Evolutionary conservation across 768 basidiomycete genomes (phyloP).

Genomic region (Boletus subparvulus): DNA sequence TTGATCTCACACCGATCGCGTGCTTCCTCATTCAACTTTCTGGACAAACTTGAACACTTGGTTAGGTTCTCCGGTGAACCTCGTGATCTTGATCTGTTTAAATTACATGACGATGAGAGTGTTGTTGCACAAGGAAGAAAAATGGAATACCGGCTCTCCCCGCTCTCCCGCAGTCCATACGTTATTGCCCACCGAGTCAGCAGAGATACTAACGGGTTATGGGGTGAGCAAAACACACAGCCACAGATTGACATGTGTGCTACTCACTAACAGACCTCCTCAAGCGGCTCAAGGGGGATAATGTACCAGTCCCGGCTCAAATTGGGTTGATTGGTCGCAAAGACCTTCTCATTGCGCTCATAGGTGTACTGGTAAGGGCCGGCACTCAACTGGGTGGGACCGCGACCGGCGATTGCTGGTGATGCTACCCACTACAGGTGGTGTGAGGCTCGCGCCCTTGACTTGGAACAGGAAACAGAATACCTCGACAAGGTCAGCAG

Average conservation of each 20-base stretch:
- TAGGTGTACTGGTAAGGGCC: background rate
- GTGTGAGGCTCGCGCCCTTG: background rate
- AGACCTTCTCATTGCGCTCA: background rate
- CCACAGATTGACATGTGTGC: no score
- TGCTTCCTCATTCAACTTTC: background rate
- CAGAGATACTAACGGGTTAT: background rate
- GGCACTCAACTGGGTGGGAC: background rate
- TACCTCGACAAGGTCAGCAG: slow-evolving; percentile 1
- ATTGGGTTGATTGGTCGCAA: background rate
- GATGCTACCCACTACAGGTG: background rate
- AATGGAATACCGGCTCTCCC: background rate
- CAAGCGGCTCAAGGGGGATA: background rate
- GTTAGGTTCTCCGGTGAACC: background rate
- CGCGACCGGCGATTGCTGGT: background rate
- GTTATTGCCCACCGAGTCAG: no score
- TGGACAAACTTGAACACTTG: background rate
- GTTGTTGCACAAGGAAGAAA: background rate
- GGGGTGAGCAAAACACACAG: background rate
- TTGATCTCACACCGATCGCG: no score
- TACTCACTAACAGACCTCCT: background rate
- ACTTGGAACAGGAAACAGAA: background rate
- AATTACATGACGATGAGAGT: background rate
- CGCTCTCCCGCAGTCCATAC: background rate
- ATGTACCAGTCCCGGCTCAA: background rate
- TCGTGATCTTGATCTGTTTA: background rate